Base-by-base conservation (phyloP, 2,329 filamentous ascomycete species). In the Nothophaeocryptopus gaeumannii region DNA sequence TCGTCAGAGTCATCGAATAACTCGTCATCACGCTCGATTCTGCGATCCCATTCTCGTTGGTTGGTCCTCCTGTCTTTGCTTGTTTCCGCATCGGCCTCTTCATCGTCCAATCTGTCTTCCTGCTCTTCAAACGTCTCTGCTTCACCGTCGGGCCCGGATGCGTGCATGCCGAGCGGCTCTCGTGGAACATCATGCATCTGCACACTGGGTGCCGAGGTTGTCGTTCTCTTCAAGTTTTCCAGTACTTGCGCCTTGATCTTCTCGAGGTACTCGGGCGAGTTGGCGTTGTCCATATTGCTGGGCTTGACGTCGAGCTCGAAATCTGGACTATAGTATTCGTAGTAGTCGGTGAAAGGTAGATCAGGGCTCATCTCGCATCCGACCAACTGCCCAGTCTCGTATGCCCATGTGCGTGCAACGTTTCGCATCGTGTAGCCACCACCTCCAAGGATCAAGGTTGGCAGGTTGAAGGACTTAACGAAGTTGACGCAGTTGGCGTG, bases 301-400 rank as follows among this genome's bases (percentile, higher is more conserved):
- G 83, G 81, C 20, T 82, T 79, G 13, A 86, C 83, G 61, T 86
- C 81, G 36, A 86, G 75, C 66, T 86, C 82, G 64, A 84, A 86
- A 63, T 86, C 83, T 2, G 83, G 83, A 5, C 79, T 82, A 63
- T 85, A 86, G 64, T 86, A 86, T 76, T 86, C 83, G 65, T 97
- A 97, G 70, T 97, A 97, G 74, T 97, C 92, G 57, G 96, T 97
- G 70, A 90, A 97, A 0, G 92, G 92, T 35, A 97, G 78, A n/a
- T 88, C 84, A 5, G 86, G 79, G 9, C 83, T 79, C 79, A 97
- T 88, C 29, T 88, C 80, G 53, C 91, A 83, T 26, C 88, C 88
- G 14, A 96, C 88, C 8, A 97, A 79, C 51, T 90, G 80, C 58
- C 92, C 92, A 1, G 76, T 78, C 82, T 96, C 74, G 61, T 76